Percentiles rank a stretch among this genome's conserved stretches.
These are phyloP conservation scores for Zygosaccharomyces rouxii DNA, from an alignment of 805 yeast species.

Conservation along the genomic window DNA sequence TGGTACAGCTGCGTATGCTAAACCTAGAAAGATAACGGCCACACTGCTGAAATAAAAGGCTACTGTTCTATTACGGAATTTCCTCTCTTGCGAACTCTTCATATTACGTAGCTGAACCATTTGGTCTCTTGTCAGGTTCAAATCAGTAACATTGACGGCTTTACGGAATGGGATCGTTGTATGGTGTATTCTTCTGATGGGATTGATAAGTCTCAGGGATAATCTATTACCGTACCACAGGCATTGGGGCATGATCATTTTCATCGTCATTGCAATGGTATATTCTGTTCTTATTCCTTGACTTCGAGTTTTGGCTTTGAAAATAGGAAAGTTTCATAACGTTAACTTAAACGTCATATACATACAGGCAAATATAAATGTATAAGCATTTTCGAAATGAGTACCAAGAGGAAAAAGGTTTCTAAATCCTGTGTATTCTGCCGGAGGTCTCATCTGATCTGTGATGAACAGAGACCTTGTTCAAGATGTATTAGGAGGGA, in stretches of 20 bases:
- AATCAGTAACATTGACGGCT: not conserved
- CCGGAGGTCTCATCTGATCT: conserved; percentile 89
- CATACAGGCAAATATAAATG: too few relatives aligned
- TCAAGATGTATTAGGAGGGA: conserved; percentile 78
- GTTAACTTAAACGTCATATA: too few relatives aligned
- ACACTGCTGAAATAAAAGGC: conserved; percentile 66
- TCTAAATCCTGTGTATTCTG: conserved; percentile 78
- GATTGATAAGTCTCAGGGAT: not conserved
- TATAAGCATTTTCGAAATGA: not conserved
- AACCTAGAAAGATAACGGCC: conserved; percentile 63
- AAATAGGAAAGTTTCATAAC: too few relatives aligned
- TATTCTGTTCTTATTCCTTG: not conserved
- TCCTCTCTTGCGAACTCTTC: conserved; percentile 25
- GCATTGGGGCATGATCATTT: not conserved
- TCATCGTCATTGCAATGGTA: not conserved
- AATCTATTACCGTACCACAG: not conserved
- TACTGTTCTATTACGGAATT: conserved; percentile 47
- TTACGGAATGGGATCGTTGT: not conserved
- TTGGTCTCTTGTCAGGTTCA: conserved; percentile 27
- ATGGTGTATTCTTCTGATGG: not conserved
- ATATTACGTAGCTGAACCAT: conserved; percentile 22
- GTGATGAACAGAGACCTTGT: conserved; percentile 72
- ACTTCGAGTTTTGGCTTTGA: not conserved
- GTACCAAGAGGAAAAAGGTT: conserved; percentile 17
- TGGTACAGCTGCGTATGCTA: conserved; percentile 90